Base-by-base conservation (phyloP, 1,284 basidiomycete species). In the Anthracocystis setariae region DNA sequence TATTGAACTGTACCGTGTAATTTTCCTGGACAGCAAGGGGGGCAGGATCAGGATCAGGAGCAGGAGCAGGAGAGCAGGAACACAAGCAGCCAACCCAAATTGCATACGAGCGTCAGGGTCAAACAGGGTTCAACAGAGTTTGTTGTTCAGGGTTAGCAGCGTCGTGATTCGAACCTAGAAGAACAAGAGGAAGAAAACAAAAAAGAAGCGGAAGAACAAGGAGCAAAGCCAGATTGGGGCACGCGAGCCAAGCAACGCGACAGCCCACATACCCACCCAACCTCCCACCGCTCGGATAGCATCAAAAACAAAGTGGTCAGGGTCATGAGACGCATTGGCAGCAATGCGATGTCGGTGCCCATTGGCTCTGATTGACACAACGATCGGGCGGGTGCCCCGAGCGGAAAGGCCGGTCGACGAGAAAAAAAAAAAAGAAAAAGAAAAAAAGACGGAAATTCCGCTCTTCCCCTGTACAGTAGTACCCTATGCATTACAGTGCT, bases 61-160 rank as follows among this genome's bases (percentile, higher is more conserved):
- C 40, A 45, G 12, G 24, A 15, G 12, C n/a, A 43, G 21, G 23
- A 25, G 21, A 43, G 40, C 12, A 43, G n/a, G 18, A 39, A n/a
- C 13, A 39, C 7, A 8, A 18, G 37, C 13, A 12, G 37, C 10
- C 8, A 43, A 12, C 23, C 24, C 23, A 27, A 29, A 29, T 7
- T 7, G 29, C 29, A 29, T 12, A 29, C 29, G 24, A 45, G 25
- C 18, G 23, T 45, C 43, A 45, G 43, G 43, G 43, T 45, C 40
- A 42, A 42, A 23, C 40, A 42, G 40, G 44, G 44, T 45, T 23
- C 29, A 29, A 23, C n/a, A 15, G 15, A 45, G 25, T n/a, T 23
- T 37, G 35, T 23, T 37, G 35, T 39, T 40, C 47, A 50, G 47
- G 37, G 47, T 50, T 35, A 48, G 15, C 47, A 35, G 45, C 29